Evolutionary conservation across 805 yeast species (phyloP).

Genomic region (Cyberlindnera euphorbiae): DNA sequence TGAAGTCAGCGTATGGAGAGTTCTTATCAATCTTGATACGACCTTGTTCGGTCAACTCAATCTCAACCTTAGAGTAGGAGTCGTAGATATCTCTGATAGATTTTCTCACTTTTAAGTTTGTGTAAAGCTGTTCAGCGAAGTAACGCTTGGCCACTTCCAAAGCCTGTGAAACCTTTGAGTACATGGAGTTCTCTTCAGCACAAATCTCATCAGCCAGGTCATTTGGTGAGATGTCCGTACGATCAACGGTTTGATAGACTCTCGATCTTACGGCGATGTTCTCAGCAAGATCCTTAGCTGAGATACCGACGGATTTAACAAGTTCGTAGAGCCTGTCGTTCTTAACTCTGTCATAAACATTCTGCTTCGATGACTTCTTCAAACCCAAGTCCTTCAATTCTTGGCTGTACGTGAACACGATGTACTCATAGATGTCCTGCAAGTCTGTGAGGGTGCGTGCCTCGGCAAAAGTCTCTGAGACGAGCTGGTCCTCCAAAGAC

Average conservation of each 20-base stretch:
- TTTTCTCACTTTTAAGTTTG: constrained; percentile 75
- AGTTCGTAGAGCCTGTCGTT: constrained; percentile 59
- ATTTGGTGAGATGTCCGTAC: constrained; percentile 42
- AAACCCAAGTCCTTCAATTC: constrained; percentile 34
- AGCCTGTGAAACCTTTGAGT: constrained; percentile 56
- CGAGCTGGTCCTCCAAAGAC: constrained; percentile 51
- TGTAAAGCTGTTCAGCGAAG: constrained; percentile 73
- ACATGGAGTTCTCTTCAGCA: constrained; percentile 37
- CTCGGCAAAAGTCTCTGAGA: constrained; percentile 48
- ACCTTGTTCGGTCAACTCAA: constrained; percentile 81
- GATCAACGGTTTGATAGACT: constrained; percentile 68
- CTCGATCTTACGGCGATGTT: constrained; percentile 66
- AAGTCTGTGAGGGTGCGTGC: constrained; percentile 69
- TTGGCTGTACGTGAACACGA: constrained; percentile 61
- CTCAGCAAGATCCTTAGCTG: constrained; percentile 79
- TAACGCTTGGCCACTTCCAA: constrained; percentile 68
- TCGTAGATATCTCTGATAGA: constrained; percentile 61
- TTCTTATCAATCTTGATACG: constrained; percentile 69
- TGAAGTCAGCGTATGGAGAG: constrained; percentile 82
- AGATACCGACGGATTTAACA: constrained; percentile 66
- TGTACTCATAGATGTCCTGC: constrained; percentile 82
- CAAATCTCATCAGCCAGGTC: constrained; percentile 46
- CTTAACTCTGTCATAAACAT: constrained; percentile 63
- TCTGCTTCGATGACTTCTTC: constrained; percentile 37
- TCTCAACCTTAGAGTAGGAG: constrained; percentile 62